A percentile compares a stretch with the other conserved stretches of the same genome.
phyloP scores from a whole-genome alignment of 2,329 filamentous ascomycete species.

The Trichophyton benhamiae region DNA sequence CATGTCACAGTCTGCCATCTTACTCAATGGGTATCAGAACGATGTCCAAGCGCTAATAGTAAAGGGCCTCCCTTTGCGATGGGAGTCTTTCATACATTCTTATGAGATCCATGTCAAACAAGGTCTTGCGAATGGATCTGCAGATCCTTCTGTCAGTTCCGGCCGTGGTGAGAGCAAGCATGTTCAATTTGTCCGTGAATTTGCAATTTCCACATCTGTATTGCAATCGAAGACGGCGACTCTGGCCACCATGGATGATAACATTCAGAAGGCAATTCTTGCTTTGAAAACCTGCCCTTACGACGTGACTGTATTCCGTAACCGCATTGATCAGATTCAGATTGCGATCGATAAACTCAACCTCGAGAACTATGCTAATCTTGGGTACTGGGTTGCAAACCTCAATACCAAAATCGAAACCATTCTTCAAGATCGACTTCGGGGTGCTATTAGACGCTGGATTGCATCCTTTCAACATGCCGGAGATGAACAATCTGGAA shows the following conservation, averaged over 20 bases:
- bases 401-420: constrained; percentile 77
- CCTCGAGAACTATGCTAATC: constrained; percentile 87
- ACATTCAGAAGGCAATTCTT: constrained; percentile 63
- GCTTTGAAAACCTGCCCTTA: constrained; percentile 81
- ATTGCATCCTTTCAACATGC: constrained; percentile 65
- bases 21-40: constrained; percentile 83
- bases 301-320: constrained; percentile 63
- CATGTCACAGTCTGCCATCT: constrained; percentile 75
- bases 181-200: constrained; percentile 90
- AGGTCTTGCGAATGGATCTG: constrained; percentile 45
- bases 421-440: constrained; percentile 69
- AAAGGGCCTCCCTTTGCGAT: constrained; percentile 81
- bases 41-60: constrained; percentile 72
- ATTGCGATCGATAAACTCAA: constrained; percentile 92
- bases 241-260: constrained; percentile 66
- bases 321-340: constrained; percentile 74
- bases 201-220: constrained; percentile 73
- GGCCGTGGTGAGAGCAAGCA: constrained; percentile 74
- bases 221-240: constrained; percentile 79
- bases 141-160: constrained; percentile 44
- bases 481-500: constrained; percentile 21
- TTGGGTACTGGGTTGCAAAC: constrained; percentile 75
- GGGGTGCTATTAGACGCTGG: constrained; percentile 74
- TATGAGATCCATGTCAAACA: constrained; percentile 79
- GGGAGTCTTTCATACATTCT: constrained; percentile 96